phyloP scores from a whole-genome alignment of 106 monocot genomes.

The Apostasia ramifera region DNA sequence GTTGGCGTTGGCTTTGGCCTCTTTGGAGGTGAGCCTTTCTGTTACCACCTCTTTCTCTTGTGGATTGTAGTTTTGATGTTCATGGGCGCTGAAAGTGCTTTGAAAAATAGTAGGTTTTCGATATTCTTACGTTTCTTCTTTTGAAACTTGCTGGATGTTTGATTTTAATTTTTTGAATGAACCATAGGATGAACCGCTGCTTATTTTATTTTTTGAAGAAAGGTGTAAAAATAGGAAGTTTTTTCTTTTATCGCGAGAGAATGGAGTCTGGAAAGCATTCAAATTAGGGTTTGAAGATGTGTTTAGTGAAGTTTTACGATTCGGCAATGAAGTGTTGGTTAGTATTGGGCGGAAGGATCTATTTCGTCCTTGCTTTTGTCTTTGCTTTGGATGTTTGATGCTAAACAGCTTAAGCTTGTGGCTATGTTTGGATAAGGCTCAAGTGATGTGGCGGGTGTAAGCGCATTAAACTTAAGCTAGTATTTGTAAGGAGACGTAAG shows the following conservation, averaged over 20 bases:
- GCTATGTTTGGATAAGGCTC: no score
- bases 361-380: background rate
- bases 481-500: no score
- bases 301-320: background rate
- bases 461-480: no score
- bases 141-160: background rate
- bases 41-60: background rate
- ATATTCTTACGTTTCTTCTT: background rate
- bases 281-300: background rate
- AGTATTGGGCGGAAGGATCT: background rate
- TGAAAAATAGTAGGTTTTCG: background rate
- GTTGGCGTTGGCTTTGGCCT: slow-evolving; percentile 52
- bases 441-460: no score
- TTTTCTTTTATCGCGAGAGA: no score
- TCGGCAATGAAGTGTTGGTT: no score
- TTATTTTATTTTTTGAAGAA: no score
- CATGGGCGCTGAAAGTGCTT: no score
- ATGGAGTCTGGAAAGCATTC: no score
- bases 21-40: slow-evolving; percentile 37
- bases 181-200: no score
- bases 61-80: background rate
- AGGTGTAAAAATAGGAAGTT: no score
- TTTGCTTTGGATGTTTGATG: background rate
- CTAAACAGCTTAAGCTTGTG: background rate
- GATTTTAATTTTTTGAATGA: no score